Percentiles rank a stretch among this genome's conserved stretches.
phyloP scores from a whole-genome alignment of 75 land plant species.

The Selaginella moellendorffii region DNA sequence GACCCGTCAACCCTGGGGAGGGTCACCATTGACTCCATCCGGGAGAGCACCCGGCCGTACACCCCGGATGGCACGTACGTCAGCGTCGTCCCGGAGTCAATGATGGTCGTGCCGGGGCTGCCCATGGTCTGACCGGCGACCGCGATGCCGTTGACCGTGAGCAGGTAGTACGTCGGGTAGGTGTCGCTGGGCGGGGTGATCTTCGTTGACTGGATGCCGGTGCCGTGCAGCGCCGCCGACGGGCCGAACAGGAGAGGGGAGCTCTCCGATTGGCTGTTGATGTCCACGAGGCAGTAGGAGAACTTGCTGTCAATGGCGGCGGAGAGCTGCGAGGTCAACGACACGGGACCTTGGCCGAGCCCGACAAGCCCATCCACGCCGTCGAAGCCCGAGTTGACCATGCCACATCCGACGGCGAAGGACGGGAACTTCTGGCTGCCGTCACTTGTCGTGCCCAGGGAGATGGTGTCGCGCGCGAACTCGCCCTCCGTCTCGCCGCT shows the following conservation, averaged over 20 bases:
- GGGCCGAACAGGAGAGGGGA: conserved; percentile 23
- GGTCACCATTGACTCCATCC: conserved; percentile 11
- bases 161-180: conserved; percentile 20
- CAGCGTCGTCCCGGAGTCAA: conserved; percentile 55
- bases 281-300: conserved; percentile 62
- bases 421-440: neutral
- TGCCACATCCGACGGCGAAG: conserved; percentile 6
- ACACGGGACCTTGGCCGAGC: conserved; percentile 50
- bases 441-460: neutral
- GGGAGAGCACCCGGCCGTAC: conserved; percentile 25
- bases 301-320: conserved; percentile 27
- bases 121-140: conserved; percentile 36
- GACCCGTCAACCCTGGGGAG: neutral
- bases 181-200: conserved; percentile 10
- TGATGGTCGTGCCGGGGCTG: conserved; percentile 24
- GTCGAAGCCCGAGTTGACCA: conserved; percentile 33
- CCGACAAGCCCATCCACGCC: conserved; percentile 70
- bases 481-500: neutral
- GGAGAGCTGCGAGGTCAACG: conserved; percentile 31
- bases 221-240: conserved; percentile 31
- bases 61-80: conserved; percentile 27
- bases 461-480: neutral
- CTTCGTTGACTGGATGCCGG: conserved; percentile 35
- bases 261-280: neutral
- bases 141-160: conserved; percentile 29